phyloP scores from a whole-genome alignment of 2,329 filamentous ascomycete genomes.

The Coniochaeta ligniaria region DNA sequence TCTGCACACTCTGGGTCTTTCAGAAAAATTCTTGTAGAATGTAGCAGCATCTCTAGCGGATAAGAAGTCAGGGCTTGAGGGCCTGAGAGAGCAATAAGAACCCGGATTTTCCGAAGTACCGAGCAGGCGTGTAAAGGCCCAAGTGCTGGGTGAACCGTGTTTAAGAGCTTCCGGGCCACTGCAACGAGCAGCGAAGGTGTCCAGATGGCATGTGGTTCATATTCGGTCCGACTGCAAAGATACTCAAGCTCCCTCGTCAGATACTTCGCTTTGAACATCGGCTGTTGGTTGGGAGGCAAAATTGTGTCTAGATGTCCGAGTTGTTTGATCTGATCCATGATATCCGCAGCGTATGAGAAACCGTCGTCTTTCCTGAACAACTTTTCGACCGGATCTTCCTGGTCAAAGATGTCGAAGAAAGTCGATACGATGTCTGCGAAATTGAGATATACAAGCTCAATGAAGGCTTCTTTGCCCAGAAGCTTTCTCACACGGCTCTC shows the following conservation, averaged over 20 bases:
- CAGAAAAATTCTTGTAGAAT: slow-evolving; percentile 70
- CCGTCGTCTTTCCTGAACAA: slow-evolving; percentile 48
- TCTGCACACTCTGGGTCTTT: slow-evolving; percentile 82
- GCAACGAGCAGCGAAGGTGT: slow-evolving; percentile 66
- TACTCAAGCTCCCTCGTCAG: slow-evolving; percentile 69
- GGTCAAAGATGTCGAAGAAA: slow-evolving; percentile 70
- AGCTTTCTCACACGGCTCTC: slow-evolving; percentile 62
- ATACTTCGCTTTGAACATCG: slow-evolving; percentile 73
- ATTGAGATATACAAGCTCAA: slow-evolving; percentile 55
- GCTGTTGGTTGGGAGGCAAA: slow-evolving; percentile 76
- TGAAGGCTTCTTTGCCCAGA: slow-evolving; percentile 60
- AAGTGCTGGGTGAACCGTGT: slow-evolving; percentile 73
- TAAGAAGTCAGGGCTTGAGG: slow-evolving; percentile 68
- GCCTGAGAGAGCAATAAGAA: slow-evolving; percentile 74
- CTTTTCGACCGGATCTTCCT: slow-evolving; percentile 67
- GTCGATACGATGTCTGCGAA: slow-evolving; percentile 72
- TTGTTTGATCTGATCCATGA: slow-evolving; percentile 61
- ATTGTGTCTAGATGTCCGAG: slow-evolving; percentile 58
- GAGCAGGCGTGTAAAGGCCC: slow-evolving; percentile 84
- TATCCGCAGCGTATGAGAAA: slow-evolving; percentile 54
- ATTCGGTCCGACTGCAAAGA: slow-evolving; percentile 66
- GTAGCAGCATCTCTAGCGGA: slow-evolving; percentile 82
- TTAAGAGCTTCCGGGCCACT: slow-evolving; percentile 70
- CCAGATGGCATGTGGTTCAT: slow-evolving; percentile 62
- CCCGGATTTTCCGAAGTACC: slow-evolving; percentile 76